Evolutionary conservation across 495 filamentous ascomycete species (phyloP), one percentile per base, ranked within the genome.

Genomic region (Lophium mytilinum): DNA sequence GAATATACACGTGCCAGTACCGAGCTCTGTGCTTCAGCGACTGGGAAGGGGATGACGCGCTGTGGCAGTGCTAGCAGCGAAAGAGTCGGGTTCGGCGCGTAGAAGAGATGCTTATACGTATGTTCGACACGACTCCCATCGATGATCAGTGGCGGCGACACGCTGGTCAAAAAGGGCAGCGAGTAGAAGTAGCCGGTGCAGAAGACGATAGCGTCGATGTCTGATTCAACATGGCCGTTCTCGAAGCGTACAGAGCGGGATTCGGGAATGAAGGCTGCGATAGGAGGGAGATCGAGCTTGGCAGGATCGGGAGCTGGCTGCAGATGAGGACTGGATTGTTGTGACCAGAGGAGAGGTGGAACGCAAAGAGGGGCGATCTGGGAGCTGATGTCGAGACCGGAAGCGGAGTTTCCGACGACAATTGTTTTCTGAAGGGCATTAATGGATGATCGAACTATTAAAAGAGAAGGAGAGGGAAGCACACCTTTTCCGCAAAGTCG

Each of bases 1-100:
- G 86, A 80, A 81, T 83, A 95, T 1, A 89, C 78, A 4, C 89
- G 79, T 11, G 89, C 82, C 53, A 96, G 78, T 2, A 87, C 76
- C 9, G 88, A 83, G 3, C 81, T 83, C 66, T 96, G 91, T n/a
- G 78, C 80, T 66, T 96, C 88, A 1, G 83, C 74, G 6, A 90
- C 63, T 3, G 87, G 84, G 64, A 95, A 96, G 2, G 92, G 91
- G 21, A 94, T 84, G 10, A 95, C 81, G 58, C 87, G 85, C 58
- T 89, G 85, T 3, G 84, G 81, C 18, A 96, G 72, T 0, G 79
- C 85, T 0, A 86, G 76, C 60, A 96, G 90, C 1, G 83, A 85
- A 4, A 98, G 72, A 0, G 89, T 92, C 3, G 91, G 88, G 49
- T 88, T 79, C 3, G 80, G 71, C 12, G 79, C 83, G 65, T 86